Percentiles rank a stretch among this genome's conserved stretches.
Conservation (phyloP, 2,329 filamentous ascomycete genomes). For the Onygenales sp. region DNA sequence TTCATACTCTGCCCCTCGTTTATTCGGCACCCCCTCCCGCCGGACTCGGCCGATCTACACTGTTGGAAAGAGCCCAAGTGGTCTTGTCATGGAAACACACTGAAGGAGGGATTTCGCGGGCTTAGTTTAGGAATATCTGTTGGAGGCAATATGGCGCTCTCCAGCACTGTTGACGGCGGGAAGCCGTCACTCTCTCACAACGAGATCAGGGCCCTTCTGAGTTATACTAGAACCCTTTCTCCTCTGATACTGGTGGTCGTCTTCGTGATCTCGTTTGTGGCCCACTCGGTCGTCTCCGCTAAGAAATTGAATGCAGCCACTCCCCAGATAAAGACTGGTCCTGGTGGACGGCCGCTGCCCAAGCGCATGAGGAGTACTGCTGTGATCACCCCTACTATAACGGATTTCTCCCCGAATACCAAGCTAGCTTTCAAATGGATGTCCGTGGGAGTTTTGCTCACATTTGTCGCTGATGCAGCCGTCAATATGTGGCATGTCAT, state of each 20-base stretch:
- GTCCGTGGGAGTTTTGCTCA: slow-evolving; percentile 59
- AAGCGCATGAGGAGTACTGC: slow-evolving; percentile 46
- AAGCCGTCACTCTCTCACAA: slow-evolving; percentile 20
- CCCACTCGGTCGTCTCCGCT: slow-evolving; percentile 49
- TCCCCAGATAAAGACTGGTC: slow-evolving; percentile 54
- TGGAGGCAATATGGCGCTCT: slow-evolving; percentile 9
- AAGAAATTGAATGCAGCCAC: slow-evolving; percentile 37
- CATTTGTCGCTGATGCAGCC: slow-evolving; percentile 65
- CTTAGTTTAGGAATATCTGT: slow-evolving; percentile 9
- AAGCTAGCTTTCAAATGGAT: slow-evolving; percentile 69
- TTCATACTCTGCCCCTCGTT: not conserved
- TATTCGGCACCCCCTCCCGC: not conserved
- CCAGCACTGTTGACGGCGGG: slow-evolving; percentile 4
- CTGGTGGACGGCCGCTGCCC: slow-evolving; percentile 79
- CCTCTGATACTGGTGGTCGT: slow-evolving; percentile 55
- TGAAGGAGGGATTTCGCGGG: slow-evolving; percentile 5
- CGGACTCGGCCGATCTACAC: not conserved
- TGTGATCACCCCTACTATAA: slow-evolving; percentile 37
- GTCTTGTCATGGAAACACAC: slow-evolving; percentile 8
- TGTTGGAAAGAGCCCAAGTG: not conserved
- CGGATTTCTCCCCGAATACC: slow-evolving; percentile 54
- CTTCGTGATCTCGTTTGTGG: slow-evolving; percentile 54
- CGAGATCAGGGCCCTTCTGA: slow-evolving; percentile 34
- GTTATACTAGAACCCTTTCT: slow-evolving; percentile 47
- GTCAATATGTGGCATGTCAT: slow-evolving; percentile 69